Evolutionary conservation across 129 eudicot genomes (phyloP).

Genomic region (Artemisia annua): DNA sequence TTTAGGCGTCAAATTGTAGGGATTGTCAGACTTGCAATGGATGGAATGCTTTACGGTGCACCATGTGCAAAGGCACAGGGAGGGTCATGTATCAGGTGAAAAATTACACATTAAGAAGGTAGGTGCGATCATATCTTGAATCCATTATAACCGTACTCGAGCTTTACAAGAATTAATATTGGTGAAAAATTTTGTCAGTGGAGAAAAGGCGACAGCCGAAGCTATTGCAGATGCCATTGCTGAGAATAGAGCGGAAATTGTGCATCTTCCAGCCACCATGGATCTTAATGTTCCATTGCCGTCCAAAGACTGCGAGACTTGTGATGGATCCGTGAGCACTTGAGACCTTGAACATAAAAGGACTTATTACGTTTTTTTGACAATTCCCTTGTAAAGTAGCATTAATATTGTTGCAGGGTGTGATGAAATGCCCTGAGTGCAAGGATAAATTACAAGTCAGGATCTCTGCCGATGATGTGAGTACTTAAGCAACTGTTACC

Average conservation of each 20-base stretch:
- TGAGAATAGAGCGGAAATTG: slow-evolving; percentile 81
- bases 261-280: slow-evolving; percentile 74
- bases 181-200: slow-evolving; percentile 42
- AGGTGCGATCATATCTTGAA: neutral
- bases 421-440: slow-evolving; percentile 91
- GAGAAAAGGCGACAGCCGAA: slow-evolving; percentile 89
- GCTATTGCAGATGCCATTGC: slow-evolving; percentile 79
- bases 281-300: slow-evolving; percentile 84
- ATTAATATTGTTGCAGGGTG: slow-evolving; percentile 64
- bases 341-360: no score
- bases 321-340: slow-evolving; percentile 95
- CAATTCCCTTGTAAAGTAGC: slow-evolving; percentile 14
- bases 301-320: slow-evolving; percentile 78
- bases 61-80: slow-evolving; percentile 95
- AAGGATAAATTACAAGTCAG: slow-evolving; percentile 65
- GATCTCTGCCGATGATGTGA: slow-evolving; percentile 92
- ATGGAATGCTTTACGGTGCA: slow-evolving; percentile 89
- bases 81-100: slow-evolving; percentile 88
- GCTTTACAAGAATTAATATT: neutral
- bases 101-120: slow-evolving; percentile 74
- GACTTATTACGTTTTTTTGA: no score
- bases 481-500: slow-evolving; percentile 23
- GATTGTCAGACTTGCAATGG: slow-evolving; percentile 83
- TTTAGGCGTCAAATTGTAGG: slow-evolving; percentile 41
- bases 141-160: neutral